Evolutionary conservation across 192 early-diverging fungal species (phyloP).

Genomic region (Coemansia sp.): DNA sequence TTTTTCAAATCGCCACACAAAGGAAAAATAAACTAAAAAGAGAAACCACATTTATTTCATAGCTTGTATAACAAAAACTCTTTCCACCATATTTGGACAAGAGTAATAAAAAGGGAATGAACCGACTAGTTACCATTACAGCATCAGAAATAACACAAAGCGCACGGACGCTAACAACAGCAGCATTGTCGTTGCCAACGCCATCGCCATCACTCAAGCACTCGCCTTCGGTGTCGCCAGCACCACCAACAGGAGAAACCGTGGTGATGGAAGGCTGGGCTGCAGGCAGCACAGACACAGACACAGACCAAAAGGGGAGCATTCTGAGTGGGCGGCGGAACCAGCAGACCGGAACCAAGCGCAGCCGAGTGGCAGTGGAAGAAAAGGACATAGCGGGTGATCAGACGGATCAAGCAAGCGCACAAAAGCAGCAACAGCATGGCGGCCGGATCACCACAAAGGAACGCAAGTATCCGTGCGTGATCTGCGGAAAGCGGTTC

Average conservation of each 20-base stretch:
- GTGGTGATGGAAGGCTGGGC: neutral
- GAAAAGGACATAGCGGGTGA: neutral
- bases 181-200: neutral
- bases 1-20: too few relatives aligned
- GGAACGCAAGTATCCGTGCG: slow-evolving; percentile 51
- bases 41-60: too few relatives aligned
- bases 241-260: neutral
- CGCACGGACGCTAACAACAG: neutral
- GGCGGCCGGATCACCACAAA: slow-evolving; percentile 26
- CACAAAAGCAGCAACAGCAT: neutral
- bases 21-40: too few relatives aligned
- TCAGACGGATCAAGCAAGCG: neutral
- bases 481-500: slow-evolving; percentile 44
- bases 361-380: neutral
- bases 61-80: too few relatives aligned
- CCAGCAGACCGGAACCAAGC: neutral
- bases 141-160: neutral
- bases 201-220: neutral
- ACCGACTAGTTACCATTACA: neutral
- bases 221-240: neutral
- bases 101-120: neutral
- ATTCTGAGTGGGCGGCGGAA: too few relatives aligned
- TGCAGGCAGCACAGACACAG: slow-evolving; percentile 9
- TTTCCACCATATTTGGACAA: too few relatives aligned
- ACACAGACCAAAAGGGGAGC: neutral